Base-by-base conservation (phyloP, 306 rosid genomes). In the Calophaca sinica region DNA sequence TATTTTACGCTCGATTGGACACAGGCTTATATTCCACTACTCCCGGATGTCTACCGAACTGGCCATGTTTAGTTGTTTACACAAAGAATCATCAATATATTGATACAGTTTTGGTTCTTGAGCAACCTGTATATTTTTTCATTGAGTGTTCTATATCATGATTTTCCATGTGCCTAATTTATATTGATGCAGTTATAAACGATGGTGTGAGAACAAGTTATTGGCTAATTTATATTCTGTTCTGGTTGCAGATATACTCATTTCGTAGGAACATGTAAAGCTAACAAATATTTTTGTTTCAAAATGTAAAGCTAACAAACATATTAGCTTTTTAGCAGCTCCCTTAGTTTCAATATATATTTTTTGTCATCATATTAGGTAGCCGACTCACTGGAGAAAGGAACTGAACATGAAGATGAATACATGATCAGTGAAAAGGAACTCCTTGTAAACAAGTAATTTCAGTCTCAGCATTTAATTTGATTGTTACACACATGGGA, bases 341-440 rank as follows among this genome's bases (percentile, higher is more conserved):
- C 61, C 67, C 45, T 77, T 68, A 49, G 54, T 73, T 51, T n/a
- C 72, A 48, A 55, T 20, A 0, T 15, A 35, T 41, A 20, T 15
- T 31, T 62, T 42, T 79, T 69, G 57, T 60, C 44, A 33, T 69
- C 12, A 55, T 51, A 69, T 80, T 77, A 94, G 98, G 94, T 88
- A 69, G 98, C 98, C 39, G 98, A 94, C 79, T 94, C 98, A 13
- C 94, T 94, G 72, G 98, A 94, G 88, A 94, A 94, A 83, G 98
- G 98, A 83, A 94, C 98, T 28, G 97, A 94, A 73, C 98, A 91
- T 76, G 98, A 94, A 89, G 98, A 94, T 74, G 98, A 94, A 79
- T 94, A 91, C 85, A 94, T 94, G 97, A 94, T 89, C 72, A 94
- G 98, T 78, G 98, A 94, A 81, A 94, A 90, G 81, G 98, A 94